Conservation (phyloP, 108 stramenopile genomes). For the Cyclotella choctawhatcheeana region DNA sequence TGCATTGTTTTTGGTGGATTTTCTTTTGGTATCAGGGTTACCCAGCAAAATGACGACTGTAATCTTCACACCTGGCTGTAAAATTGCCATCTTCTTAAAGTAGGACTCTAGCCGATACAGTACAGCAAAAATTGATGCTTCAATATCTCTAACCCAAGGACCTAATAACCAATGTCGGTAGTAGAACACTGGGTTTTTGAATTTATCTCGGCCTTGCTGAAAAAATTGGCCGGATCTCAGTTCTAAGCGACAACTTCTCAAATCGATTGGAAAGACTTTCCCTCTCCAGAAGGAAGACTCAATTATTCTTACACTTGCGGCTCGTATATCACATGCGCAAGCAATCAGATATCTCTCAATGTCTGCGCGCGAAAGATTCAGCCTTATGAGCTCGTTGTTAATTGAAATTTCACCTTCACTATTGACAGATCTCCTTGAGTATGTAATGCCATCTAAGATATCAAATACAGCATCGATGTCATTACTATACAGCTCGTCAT, state of each 20-base stretch:
- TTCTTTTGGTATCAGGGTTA: conserved; percentile 16
- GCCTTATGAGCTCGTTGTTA: conserved; percentile 18
- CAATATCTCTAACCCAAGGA: conserved; percentile 65
- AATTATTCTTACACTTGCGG: conserved; percentile 58
- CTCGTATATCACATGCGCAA: conserved; percentile 49
- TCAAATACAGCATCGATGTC: conserved; percentile 49
- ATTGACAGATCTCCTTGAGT: conserved; percentile 21
- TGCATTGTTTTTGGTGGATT: background rate
- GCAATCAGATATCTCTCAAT: conserved; percentile 57
- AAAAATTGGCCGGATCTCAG: conserved; percentile 75
- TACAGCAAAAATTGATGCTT: conserved; percentile 59
- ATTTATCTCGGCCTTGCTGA: conserved; percentile 64
- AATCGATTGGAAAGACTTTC: conserved; percentile 72
- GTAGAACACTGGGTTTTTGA: conserved; percentile 72
- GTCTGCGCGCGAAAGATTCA: conserved; percentile 39
- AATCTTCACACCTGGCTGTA: conserved; percentile 43
- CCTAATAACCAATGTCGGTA: conserved; percentile 71
- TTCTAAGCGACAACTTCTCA: conserved; percentile 62
- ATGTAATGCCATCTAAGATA: conserved; percentile 40
- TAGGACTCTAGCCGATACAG: conserved; percentile 66
- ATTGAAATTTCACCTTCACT: conserved; percentile 2
- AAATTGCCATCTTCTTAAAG: conserved; percentile 22
- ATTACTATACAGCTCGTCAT: conserved; percentile 31
- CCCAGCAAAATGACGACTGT: conserved; percentile 66
- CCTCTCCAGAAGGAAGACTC: conserved; percentile 70